Percentiles rank a stretch among this genome's conserved stretches.
phyloP scores from a whole-genome alignment of 345 rosid genomes.

The Abelmoschus esculentus region DNA sequence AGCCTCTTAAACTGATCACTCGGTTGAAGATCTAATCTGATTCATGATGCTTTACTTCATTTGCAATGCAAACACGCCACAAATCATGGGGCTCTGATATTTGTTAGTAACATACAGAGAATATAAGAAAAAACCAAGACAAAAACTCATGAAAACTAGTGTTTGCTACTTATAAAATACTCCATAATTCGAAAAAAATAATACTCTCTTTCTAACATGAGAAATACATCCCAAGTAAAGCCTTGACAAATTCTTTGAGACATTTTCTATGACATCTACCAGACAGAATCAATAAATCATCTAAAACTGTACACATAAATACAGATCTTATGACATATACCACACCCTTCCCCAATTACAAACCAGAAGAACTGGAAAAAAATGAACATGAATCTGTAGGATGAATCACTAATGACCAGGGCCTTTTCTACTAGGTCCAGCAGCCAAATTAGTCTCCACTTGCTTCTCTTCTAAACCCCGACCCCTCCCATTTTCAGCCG shows the following conservation, averaged over 20 bases:
- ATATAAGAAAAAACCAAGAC: background rate
- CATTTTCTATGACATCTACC: background rate
- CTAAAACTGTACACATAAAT: background rate
- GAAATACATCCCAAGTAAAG: too few relatives aligned
- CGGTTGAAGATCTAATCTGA: background rate
- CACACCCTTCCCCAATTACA: background rate
- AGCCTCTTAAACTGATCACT: background rate
- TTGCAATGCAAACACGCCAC: background rate
- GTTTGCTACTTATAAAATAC: too few relatives aligned
- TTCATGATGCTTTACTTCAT: background rate
- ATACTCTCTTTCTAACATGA: too few relatives aligned
- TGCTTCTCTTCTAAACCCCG: background rate
- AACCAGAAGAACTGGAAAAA: background rate
- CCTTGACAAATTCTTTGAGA: too few relatives aligned
- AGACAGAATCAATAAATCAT: background rate
- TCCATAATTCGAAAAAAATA: too few relatives aligned
- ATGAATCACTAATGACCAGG: constrained; percentile 35
- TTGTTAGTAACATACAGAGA: background rate
- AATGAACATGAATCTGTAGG: background rate
- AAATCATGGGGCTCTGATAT: background rate
- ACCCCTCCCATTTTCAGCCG: background rate
- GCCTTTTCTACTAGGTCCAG: constrained; percentile 65
- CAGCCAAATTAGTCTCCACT: constrained; percentile 17
- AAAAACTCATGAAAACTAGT: background rate
- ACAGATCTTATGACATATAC: background rate